phyloP scores from a whole-genome alignment of 2,329 filamentous ascomycete genomes.

The Niveomyces coronatus region DNA sequence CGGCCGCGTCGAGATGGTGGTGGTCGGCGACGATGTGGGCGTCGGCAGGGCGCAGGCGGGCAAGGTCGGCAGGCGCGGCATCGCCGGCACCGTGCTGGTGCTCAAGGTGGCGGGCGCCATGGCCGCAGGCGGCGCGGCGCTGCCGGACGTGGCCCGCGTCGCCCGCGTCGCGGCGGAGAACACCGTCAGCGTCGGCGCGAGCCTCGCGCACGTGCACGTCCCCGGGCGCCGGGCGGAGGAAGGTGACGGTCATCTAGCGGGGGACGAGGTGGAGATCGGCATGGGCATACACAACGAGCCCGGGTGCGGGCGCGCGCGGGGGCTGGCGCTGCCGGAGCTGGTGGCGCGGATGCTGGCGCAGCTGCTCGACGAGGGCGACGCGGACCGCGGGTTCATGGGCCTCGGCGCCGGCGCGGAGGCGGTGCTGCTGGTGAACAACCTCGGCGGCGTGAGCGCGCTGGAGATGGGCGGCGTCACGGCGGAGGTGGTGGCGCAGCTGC shows the following conservation, averaged over 20 bases:
- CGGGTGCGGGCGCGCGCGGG: slow-evolving; percentile 41
- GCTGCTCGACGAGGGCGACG: slow-evolving; percentile 54
- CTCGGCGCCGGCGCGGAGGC: slow-evolving; percentile 54
- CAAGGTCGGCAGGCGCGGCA: slow-evolving; percentile 86
- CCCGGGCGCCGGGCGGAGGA: slow-evolving; percentile 61
- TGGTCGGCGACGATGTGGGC: slow-evolving; percentile 85
- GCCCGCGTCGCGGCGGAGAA: slow-evolving; percentile 65
- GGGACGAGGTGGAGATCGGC: slow-evolving; percentile 52
- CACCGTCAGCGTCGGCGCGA: slow-evolving; percentile 75
- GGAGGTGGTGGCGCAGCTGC: slow-evolving; percentile 56
- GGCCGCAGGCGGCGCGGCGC: slow-evolving; percentile 55
- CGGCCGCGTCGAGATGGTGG: slow-evolving; percentile 73
- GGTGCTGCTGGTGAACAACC: slow-evolving; percentile 64
- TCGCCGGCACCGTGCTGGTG: slow-evolving; percentile 86
- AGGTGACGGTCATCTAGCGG: slow-evolving; percentile 31
- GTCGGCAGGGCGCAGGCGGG: slow-evolving; percentile 72
- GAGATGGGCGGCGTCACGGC: slow-evolving; percentile 63
- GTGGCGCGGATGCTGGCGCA: slow-evolving; percentile 58
- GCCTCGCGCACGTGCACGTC: slow-evolving; percentile 85
- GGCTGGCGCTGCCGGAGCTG: slow-evolving; percentile 42
- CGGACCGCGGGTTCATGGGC: slow-evolving; percentile 59
- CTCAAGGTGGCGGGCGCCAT: slow-evolving; percentile 81
- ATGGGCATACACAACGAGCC: slow-evolving; percentile 74
- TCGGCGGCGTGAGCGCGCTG: slow-evolving; percentile 62
- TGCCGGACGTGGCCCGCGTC: slow-evolving; percentile 63